phyloP scores from a whole-genome alignment of 2,329 filamentous ascomycete genomes.

The Dactylella cylindrospora region DNA sequence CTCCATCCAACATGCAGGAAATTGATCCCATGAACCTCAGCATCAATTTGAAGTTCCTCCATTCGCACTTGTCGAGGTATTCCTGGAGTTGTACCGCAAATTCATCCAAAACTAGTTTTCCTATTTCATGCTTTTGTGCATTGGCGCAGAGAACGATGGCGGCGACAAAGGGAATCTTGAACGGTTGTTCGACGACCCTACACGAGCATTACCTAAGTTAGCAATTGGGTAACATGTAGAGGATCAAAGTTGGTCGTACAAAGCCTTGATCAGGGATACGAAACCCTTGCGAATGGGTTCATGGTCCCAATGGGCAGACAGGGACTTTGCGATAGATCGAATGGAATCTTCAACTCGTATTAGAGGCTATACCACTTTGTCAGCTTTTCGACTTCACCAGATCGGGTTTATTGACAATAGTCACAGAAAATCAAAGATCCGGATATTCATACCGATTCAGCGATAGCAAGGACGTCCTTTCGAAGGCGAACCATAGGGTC shows the following conservation, averaged over 20 bases:
- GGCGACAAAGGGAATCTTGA: conserved; percentile 95
- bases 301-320: conserved; percentile 84
- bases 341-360: conserved; percentile 78
- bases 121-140: conserved; percentile 67
- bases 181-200: conserved; percentile 79
- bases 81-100: conserved; percentile 66
- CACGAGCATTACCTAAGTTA: conserved; percentile 35
- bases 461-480: conserved; percentile 75
- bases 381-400: no score
- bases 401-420: neutral
- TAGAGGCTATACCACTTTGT: conserved; percentile 64
- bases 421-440: neutral
- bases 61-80: conserved; percentile 71
- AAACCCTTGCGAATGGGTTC: conserved; percentile 73
- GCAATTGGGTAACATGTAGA: conserved; percentile 33
- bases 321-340: conserved; percentile 69
- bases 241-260: conserved; percentile 57
- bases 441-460: conserved; percentile 63
- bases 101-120: conserved; percentile 62
- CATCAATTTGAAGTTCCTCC: conserved; percentile 87
- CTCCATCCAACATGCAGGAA: conserved; percentile 75
- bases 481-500: conserved; percentile 72
- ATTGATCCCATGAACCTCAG: conserved; percentile 87
- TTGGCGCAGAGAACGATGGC: conserved; percentile 80
- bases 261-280: conserved; percentile 70